These are phyloP conservation scores for Ophiostoma ips DNA, from an alignment of 2,329 filamentous ascomycete genomes.

Conservation along the genomic window DNA sequence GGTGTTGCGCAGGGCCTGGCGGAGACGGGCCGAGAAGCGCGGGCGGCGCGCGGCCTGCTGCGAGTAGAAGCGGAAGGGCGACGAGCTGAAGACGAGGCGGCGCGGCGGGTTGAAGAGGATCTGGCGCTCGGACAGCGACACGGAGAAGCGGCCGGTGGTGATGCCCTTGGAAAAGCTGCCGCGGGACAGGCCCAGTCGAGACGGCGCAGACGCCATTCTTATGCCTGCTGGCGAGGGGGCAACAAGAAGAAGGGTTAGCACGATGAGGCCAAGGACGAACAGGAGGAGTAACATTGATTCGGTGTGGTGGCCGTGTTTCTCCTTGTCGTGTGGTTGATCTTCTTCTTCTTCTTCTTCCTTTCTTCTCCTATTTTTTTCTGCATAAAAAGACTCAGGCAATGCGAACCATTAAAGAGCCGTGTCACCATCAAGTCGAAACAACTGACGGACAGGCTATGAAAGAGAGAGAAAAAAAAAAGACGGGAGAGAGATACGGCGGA, in stretches of 20 bases:
- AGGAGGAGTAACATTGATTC: conserved; percentile 10
- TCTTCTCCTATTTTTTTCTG: background rate
- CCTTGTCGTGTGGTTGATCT: background rate
- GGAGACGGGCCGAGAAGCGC: conserved; percentile 37
- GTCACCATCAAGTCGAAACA: conserved; percentile 9
- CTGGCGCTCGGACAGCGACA: conserved; percentile 12
- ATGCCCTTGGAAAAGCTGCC: conserved; percentile 13
- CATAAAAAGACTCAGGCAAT: background rate
- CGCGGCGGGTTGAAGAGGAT: conserved; percentile 11
- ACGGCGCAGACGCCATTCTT: conserved; percentile 13
- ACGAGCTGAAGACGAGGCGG: conserved; percentile 6
- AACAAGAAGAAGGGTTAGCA: conserved; percentile 10
- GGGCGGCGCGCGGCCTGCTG: conserved; percentile 31
- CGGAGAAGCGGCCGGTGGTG: conserved; percentile 11
- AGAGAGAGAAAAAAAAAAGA: background rate
- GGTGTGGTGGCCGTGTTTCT: background rate
- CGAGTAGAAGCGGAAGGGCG: conserved; percentile 23
- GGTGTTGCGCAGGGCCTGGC: conserved; percentile 34
- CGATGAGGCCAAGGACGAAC: conserved; percentile 5
- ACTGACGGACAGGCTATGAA: background rate
- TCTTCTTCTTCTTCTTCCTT: background rate
- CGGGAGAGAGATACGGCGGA: background rate
- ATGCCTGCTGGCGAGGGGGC: conserved; percentile 8
- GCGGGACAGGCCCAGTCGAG: conserved; percentile 14
- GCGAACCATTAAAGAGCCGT: conserved; percentile 9